Evolutionary conservation across 306 rosid genomes (phyloP).

Genomic region (Rubus parviflorus): DNA sequence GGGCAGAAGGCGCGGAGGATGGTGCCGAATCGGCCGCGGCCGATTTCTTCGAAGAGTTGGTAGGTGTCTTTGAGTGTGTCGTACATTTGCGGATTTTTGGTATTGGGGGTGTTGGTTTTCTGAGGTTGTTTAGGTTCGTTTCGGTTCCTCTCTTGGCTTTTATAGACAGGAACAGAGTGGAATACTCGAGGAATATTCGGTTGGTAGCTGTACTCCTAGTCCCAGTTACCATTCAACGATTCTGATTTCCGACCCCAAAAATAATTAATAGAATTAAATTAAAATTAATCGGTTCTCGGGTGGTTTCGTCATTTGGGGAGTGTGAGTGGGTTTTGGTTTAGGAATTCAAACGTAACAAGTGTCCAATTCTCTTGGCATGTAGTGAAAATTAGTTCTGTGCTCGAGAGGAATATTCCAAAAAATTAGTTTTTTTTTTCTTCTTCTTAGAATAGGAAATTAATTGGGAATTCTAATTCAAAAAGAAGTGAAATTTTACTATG

Average conservation of each 20-base stretch:
- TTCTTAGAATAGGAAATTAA: too few relatives aligned
- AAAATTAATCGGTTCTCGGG: too few relatives aligned
- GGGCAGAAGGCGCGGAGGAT: conserved; percentile 57
- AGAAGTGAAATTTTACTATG: too few relatives aligned
- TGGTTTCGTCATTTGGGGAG: not conserved
- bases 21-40: conserved; percentile 73
- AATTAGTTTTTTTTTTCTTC: not conserved
- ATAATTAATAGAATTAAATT: not conserved
- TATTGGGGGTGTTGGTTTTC: not conserved
- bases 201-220: not conserved
- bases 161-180: conserved; percentile 15
- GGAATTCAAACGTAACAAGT: too few relatives aligned
- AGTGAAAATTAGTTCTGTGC: too few relatives aligned
- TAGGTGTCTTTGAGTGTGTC: conserved; percentile 45
- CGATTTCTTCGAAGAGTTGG: conserved; percentile 65
- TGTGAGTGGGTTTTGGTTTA: not conserved
- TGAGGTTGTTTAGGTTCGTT: not conserved
- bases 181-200: conserved; percentile 37
- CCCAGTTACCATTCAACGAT: conserved; percentile 10
- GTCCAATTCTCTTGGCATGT: not conserved
- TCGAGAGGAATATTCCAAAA: not conserved
- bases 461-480: too few relatives aligned
- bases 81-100: conserved; percentile 37
- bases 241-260: not conserved
- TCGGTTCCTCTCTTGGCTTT: not conserved